Evolutionary conservation across 148 eudicot species (phyloP).

Genomic region (Talinum fruticosum): DNA sequence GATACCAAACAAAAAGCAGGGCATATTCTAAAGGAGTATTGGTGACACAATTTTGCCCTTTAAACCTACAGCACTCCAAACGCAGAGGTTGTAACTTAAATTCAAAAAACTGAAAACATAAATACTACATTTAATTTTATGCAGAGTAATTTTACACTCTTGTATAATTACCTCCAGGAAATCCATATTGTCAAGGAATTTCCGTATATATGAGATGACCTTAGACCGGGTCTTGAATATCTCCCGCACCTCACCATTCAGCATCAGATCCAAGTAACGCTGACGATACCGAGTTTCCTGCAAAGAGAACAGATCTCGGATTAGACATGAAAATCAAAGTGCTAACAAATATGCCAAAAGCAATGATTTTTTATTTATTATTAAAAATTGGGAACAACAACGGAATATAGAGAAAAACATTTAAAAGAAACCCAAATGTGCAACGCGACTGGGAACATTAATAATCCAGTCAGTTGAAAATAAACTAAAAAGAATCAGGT

Average conservation of each 20-base stretch:
- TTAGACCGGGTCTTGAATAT: conserved; percentile 72
- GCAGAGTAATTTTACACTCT: background rate
- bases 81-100: background rate
- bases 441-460: too few species aligned
- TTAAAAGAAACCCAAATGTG: too few species aligned
- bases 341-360: too few species aligned
- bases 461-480: too few species aligned
- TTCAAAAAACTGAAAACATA: background rate
- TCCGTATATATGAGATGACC: conserved; percentile 58
- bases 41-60: background rate
- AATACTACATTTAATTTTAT: background rate
- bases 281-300: conserved; percentile 96
- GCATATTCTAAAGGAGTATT: too few species aligned
- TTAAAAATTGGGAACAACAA: too few species aligned
- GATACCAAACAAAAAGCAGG: too few species aligned
- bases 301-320: background rate
- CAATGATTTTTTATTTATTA: too few species aligned
- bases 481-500: too few species aligned
- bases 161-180: conserved; percentile 72
- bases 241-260: conserved; percentile 68
- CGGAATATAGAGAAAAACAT: too few species aligned
- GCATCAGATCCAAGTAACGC: conserved; percentile 84
- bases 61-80: background rate
- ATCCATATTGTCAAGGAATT: conserved; percentile 64
- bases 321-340: too few species aligned